Evolutionary conservation across 306 rosid species (phyloP), one percentile per base, ranked within the genome.

Genomic region (Rosa lucieae): DNA sequence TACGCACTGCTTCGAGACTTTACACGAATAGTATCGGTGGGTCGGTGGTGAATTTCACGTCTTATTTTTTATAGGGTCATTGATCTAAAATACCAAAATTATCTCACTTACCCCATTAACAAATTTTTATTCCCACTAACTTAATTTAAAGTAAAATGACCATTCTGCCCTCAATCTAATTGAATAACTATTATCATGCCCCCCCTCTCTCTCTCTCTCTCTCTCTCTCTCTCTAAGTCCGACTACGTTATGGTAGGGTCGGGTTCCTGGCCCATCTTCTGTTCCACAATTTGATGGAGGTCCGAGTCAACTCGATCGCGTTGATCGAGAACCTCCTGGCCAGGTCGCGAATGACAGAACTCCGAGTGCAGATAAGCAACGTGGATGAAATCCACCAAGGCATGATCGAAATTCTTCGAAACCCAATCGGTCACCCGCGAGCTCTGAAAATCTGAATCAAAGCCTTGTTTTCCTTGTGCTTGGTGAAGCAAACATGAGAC

Each of bases 301-400:
- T 88, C 77, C 85, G 96, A 14, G 86, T 95, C 42, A 95, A 92
- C 87, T 85, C 97, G 12, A 94, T 96, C 5, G 92, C 98, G 29
- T 37, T 95, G 0, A 85, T 95, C 10, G 97, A 95, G 56, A 83
- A 85, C 42, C 87, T 87, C 1, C 82, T 88, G 15, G 90, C 91
- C 67, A 98, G 99, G 15, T 85, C 92, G 61, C 86, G 91, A 42
- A 76, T 78, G 15, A 76, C 91, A 70, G 98, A 92, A 83, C 86
- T 95, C 13, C 89, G 98, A 11, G 75, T 87, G 2, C 85, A 82
- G 53, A 83, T 94, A 9, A 84, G 89, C 83, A 81, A 67, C 46
- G 82, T 89, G 2, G 95, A 89, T 40, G 99, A 85, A 58, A 82
- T 95, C 71, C 86, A 86, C 78, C 91, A 89, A 13, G 99, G 99